Conservation (phyloP, 257 asterid species). For the Capsicum pubescens region DNA sequence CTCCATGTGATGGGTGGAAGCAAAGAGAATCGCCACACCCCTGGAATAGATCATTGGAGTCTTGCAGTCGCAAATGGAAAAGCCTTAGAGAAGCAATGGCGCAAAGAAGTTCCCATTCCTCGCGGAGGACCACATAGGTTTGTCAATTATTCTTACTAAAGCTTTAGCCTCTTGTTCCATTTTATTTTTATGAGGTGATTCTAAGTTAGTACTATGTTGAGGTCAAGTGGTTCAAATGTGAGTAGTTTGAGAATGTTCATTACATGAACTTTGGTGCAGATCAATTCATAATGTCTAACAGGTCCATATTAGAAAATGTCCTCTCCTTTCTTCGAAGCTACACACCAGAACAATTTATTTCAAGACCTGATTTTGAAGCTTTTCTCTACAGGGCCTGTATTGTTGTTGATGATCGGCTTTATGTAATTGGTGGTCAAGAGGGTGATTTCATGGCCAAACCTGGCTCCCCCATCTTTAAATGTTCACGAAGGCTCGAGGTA, state of each 20-base stretch:
- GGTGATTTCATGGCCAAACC: conserved; percentile 89
- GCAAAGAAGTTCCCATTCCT: conserved; percentile 63
- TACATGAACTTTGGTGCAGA: neutral
- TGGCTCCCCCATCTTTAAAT: conserved; percentile 77
- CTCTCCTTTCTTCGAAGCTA: neutral
- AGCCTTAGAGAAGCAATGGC: conserved; percentile 68
- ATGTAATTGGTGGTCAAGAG: conserved; percentile 85
- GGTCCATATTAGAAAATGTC: conserved; percentile 18
- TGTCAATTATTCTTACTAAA: conserved; percentile 8
- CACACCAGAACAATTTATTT: neutral
- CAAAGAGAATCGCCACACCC: conserved; percentile 81
- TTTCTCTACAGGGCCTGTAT: conserved; percentile 59
- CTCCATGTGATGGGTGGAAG: conserved; percentile 85
- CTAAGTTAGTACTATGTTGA: neutral
- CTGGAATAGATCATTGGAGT: conserved; percentile 77
- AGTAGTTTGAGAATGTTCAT: neutral
- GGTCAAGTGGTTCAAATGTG: neutral
- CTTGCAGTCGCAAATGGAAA: conserved; percentile 69
- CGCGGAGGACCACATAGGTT: conserved; percentile 86
- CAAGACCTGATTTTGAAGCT: neutral
- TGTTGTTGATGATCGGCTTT: conserved; percentile 59
- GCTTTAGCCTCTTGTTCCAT: conserved; percentile 1
- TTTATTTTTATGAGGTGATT: neutral
- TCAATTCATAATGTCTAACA: conserved; percentile 9
- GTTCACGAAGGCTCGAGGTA: conserved; percentile 82